These are phyloP conservation scores for Steccherinum ochraceum DNA, from an alignment of 768 basidiomycete genomes.

Conservation along the genomic window DNA sequence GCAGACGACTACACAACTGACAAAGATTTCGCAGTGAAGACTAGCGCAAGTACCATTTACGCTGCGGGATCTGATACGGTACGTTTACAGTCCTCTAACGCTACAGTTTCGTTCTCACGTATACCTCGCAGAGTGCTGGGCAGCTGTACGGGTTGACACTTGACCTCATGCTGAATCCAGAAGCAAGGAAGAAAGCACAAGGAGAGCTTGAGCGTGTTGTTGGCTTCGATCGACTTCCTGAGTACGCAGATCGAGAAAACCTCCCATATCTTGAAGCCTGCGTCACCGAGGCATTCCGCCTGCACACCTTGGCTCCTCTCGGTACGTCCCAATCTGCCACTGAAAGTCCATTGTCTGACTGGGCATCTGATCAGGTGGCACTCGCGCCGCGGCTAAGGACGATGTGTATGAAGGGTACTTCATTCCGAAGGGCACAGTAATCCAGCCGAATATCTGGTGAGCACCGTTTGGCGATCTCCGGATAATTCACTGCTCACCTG, in stretches of 20 bases:
- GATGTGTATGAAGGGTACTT: background rate
- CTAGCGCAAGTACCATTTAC: background rate
- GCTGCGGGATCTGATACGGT: background rate
- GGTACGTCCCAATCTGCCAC: no score
- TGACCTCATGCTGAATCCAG: slow-evolving; percentile 56
- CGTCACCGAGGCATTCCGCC: background rate
- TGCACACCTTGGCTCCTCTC: slow-evolving; percentile 1
- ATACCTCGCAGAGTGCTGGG: slow-evolving; percentile 33
- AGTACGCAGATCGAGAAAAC: slow-evolving; percentile 41
- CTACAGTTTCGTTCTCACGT: background rate
- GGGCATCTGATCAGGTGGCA: background rate
- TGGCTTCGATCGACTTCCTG: slow-evolving; percentile 48
- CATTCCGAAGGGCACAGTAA: background rate
- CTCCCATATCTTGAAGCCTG: slow-evolving; percentile 38
- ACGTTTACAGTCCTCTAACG: background rate
- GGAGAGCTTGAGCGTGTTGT: slow-evolving; percentile 55
- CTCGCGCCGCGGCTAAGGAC: background rate
- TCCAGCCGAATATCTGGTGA: background rate
- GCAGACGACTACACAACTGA: background rate
- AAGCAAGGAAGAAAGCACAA: slow-evolving; percentile 48
- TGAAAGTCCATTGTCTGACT: background rate
- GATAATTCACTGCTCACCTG: background rate
- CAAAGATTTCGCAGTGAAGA: background rate
- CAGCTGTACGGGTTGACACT: slow-evolving; percentile 53
- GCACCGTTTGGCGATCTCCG: background rate